Evolutionary conservation across 1,284 basidiomycete genomes (phyloP), one percentile per base, ranked within the genome.

Genomic region (Neonothopanus nambi): DNA sequence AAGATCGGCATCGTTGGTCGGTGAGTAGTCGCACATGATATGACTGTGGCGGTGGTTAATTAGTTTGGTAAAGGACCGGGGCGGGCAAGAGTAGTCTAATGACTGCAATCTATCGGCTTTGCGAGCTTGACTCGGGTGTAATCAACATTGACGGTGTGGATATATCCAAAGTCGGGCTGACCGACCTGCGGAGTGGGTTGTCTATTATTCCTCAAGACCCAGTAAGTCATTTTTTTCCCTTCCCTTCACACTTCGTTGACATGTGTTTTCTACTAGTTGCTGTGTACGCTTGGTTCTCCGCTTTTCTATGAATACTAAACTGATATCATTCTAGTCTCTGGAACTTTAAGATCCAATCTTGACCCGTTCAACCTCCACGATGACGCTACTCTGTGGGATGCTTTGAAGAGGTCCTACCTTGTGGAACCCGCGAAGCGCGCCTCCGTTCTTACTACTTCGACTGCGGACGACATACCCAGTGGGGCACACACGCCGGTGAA

Each of bases 121-220:
- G 89, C 9, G 89, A 91, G 61, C 70, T 89, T 12, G 68, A 78
- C 2, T 80, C 80, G 11, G 89, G 89, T 9, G 79, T 78, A 3
- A 87, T 91, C 46, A 62, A 68, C 2, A 77, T 90, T 51, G 88
- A 90, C 63, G 85, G 76, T 7, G 67, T 88, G 36, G 84, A 91
- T 63, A 83, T 85, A 28, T 85, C 87, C 23, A 77, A 73, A 58
- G 73, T 90, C 42, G 89, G 89, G 7, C 69, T 91, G 24, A 72
- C 73, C 38, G 84, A 89, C 63, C 71, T 91, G 36, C 75, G 89
- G 24, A 82, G 70, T 52, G 77, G 76, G 21, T 77, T 93, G n/a
- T 78, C 93, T 1, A 87, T 97, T 63, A 95, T 98, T 57, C 93
- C 94, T 8, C 94, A 97, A 68, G 95, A 97, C 60, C 84, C 87